Percentiles rank a stretch among this genome's conserved stretches.
Conservation (phyloP, 1,284 basidiomycete genomes). For the Rhizoctonia solani region DNA sequence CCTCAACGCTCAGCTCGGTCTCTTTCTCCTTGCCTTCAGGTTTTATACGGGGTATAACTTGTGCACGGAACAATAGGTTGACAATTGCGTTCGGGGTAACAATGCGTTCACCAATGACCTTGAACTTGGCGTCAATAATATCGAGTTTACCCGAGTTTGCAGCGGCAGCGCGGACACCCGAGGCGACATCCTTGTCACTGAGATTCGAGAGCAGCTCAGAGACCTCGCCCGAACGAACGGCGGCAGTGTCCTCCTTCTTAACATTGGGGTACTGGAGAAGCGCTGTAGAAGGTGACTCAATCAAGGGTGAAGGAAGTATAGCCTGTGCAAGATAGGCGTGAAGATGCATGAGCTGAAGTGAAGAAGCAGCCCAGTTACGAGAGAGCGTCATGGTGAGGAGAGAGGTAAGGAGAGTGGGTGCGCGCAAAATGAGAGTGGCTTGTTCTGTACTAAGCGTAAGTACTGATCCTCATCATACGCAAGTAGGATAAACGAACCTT, state of each 20-base stretch:
- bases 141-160: constrained; percentile 81
- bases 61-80: constrained; percentile 66
- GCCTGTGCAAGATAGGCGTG: constrained; percentile 88
- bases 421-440: constrained; percentile 66
- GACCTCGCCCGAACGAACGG: constrained; percentile 34
- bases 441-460: constrained; percentile 56
- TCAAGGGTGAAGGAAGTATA: constrained; percentile 55
- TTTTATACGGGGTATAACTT: constrained; percentile 9
- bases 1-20: constrained; percentile 54
- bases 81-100: constrained; percentile 91
- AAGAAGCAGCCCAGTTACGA: constrained; percentile 90
- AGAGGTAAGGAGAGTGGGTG: constrained; percentile 77
- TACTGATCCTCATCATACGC: neutral
- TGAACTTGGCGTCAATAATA: constrained; percentile 84
- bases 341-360: constrained; percentile 78
- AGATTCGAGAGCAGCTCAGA: constrained; percentile 19
- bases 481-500: constrained; percentile 56
- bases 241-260: constrained; percentile 47
- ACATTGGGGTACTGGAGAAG: constrained; percentile 81
- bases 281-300: constrained; percentile 37
- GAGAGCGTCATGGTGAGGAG: constrained; percentile 83
- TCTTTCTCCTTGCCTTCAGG: constrained; percentile 40
- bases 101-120: constrained; percentile 89
- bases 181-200: constrained; percentile 47
- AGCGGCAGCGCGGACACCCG: constrained; percentile 69